Evolutionary conservation across 176 grass and related monocot genomes (phyloP).

Genomic region (Zoysia japonica): DNA sequence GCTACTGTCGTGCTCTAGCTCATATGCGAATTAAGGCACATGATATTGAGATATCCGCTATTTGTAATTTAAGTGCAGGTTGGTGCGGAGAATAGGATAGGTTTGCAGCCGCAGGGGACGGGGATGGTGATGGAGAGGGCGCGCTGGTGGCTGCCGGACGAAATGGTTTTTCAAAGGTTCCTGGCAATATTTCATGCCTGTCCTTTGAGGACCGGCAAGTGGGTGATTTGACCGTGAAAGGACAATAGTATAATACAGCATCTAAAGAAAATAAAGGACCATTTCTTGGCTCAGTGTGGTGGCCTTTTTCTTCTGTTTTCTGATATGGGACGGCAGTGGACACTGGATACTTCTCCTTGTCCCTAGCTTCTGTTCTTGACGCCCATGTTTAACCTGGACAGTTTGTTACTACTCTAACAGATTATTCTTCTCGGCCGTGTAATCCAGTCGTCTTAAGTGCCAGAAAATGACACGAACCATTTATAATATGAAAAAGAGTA

Average conservation of each 20-base stretch:
- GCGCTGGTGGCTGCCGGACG: neutral
- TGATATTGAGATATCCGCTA: neutral
- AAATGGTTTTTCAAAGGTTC: conserved; percentile 16
- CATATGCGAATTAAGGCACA: conserved; percentile 18
- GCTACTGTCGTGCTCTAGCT: conserved; percentile 32
- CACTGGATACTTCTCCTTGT: neutral
- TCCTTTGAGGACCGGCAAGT: conserved; percentile 22
- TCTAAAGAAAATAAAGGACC: neutral
- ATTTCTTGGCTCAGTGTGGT: neutral
- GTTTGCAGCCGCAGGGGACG: conserved; percentile 8
- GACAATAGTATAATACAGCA: neutral
- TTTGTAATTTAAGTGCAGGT: conserved; percentile 3
- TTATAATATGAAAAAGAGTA: neutral
- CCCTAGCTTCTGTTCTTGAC: neutral
- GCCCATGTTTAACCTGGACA: neutral
- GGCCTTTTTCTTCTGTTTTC: neutral
- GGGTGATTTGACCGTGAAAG: neutral
- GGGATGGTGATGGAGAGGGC: conserved; percentile 30
- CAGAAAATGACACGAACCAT: neutral
- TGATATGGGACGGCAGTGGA: conserved; percentile 4
- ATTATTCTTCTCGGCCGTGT: neutral
- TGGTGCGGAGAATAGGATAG: conserved; percentile 26
- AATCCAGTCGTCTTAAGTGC: neutral
- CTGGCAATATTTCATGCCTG: conserved; percentile 32
- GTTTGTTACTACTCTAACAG: neutral